Base-by-base conservation (phyloP, 441 rosid species). In the Brassica hybrid region DNA sequence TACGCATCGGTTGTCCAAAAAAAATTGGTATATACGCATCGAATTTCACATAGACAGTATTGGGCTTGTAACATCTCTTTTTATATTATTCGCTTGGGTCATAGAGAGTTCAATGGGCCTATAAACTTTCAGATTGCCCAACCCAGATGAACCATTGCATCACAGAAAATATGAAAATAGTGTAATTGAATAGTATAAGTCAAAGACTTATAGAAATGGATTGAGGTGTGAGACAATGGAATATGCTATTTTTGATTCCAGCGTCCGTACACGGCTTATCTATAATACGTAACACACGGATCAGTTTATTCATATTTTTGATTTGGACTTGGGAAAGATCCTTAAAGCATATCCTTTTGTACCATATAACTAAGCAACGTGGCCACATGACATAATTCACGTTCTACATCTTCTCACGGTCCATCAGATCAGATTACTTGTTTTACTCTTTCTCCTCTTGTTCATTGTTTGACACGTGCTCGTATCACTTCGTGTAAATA, bases 281-380 rank as follows among this genome's bases (percentile, higher is more conserved):
- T 38, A 43, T 16, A 56, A 65, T 45, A 71, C 76, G 72, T n/a
- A 71, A 65, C 71, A 56, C 59, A 56, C 25, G 14, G 16, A 72
- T 16, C 48, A 36, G 7, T 34, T 36, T 19, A 17, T 25, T 52
- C 32, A 30, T 68, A 32, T 10, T 9, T 10, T 52, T 48, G 1
- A 38, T 43, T 60, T 16, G 67, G 30, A 72, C 61, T 19, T 32
- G 2, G 6, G 45, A 48, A 66, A 32, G 73, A 78, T 67, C 73
- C 77, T 59, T 12, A 61, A 21, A 73, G 77, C 70, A 78, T 78
- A 78, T 78, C 45, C 81, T 17, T 66, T 59, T 59, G 57, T 10
- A 48, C 76, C 58, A 66, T 45, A 32, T 11, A 32, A 59, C 48
- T 60, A 7, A 17, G 74, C 78, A 62, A 79, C 78, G 71, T 73